phyloP scores from a whole-genome alignment of 345 rosid species.

The Arabidopsis arenosa region DNA sequence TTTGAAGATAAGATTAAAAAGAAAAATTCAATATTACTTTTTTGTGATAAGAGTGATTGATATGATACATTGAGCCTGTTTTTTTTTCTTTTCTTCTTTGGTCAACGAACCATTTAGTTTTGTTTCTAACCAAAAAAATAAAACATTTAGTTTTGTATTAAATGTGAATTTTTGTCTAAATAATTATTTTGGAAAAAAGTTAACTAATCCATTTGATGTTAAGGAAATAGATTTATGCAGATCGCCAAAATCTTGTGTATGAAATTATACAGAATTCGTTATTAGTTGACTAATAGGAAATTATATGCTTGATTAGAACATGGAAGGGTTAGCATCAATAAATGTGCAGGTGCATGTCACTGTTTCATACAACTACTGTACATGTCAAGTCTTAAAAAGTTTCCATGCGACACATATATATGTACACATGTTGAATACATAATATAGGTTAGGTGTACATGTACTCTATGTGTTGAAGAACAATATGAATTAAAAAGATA shows the following conservation, averaged over 20 bases:
- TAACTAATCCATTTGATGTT: neutral
- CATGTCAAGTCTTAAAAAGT: constrained; percentile 35
- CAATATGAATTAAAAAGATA: neutral
- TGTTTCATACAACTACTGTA: constrained; percentile 24
- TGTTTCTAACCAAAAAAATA: neutral
- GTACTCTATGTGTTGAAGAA: neutral
- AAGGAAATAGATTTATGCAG: neutral
- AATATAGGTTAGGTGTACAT: constrained; percentile 9
- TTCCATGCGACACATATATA: constrained; percentile 19
- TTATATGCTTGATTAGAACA: constrained; percentile 27
- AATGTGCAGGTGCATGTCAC: constrained; percentile 40
- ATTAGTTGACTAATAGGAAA: neutral
- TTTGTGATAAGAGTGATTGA: constrained; percentile 33
- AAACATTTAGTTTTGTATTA: neutral
- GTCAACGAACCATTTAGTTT: constrained; percentile 28
- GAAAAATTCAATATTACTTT: constrained; percentile 18
- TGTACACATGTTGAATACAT: neutral
- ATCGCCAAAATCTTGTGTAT: neutral
- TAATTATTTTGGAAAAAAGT: no score
- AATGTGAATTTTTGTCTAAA: neutral
- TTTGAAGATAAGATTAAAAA: constrained; percentile 35
- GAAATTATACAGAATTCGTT: neutral
- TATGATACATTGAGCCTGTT: constrained; percentile 22
- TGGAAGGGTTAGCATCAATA: constrained; percentile 31
- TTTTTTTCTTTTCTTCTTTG: neutral